Base-by-base conservation (phyloP, 2,329 filamentous ascomycete species). In the Fusarium nodosum region DNA sequence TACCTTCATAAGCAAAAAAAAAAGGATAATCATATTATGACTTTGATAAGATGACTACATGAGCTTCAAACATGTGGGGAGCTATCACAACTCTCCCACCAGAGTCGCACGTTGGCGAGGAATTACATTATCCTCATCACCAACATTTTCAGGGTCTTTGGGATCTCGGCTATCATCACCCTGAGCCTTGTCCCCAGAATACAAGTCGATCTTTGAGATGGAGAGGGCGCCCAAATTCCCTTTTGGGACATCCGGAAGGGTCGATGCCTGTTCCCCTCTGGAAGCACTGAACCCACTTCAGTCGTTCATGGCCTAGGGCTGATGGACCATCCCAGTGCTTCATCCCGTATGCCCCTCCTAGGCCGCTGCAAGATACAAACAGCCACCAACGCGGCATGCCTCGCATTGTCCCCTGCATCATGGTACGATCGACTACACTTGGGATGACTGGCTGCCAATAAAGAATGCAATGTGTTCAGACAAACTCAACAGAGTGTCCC, bases 351-450 rank as follows among this genome's bases (percentile, higher is more conserved):
- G 47, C 55, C 44, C 46, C 55, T 55, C 66, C 38, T 16, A 63
- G 33, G 36, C 31, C 31, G 42, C 50, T 51, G 66, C 62, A 68
- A 48, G 57, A 58, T 56, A 55, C 22, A 63, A 55, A 41, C 46
- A 67, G 36, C 41, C 34, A 42, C 53, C 45, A 51, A 64, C 44
- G 51, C 46, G 42, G 39, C 51, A 55, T 60, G 67, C 63, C 60
- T 68, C 54, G 61, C 31, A 46, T 52, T 38, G 48, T 70, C 67
- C 67, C 67, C 63, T 69, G 67, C 63, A 38, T 68, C 67, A 55
- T 44, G 59, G 41, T 48, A 45, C 51, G 58, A 69, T 69, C 63
- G 47, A 50, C 30, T 51, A 33, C 38, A 47, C 39, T 66, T 52
- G 34, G 45, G 58, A 56, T 53, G 64, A 36, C 51, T 44, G 46